Evolutionary conservation across 176 grass and related monocot genomes (phyloP), one percentile per base, ranked within the genome.

Genomic region (Thalia dealbata): DNA sequence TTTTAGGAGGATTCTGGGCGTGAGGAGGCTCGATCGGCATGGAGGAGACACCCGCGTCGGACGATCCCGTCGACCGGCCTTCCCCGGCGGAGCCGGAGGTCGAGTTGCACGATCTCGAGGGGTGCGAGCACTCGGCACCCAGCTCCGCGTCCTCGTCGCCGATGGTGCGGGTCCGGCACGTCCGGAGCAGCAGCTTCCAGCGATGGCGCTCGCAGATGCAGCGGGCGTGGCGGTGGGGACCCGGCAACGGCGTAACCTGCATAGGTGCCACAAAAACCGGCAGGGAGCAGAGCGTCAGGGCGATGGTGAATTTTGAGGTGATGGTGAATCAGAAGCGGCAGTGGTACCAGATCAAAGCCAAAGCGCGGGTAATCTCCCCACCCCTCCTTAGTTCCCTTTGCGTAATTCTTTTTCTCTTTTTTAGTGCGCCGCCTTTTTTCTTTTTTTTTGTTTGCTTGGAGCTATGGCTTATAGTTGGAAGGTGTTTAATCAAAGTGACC

Each of bases 321-420:
- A 93, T 99, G 95, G 87, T 90, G n/a, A 91, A 99, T 77, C 87
- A 93, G 76, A 91, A 99, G 74, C 81, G 95, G 79, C 82, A 91
- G 79, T 91, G 95, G 87, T 99, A 90, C 79, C 87, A 85, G 72
- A 84, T 91, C 72, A 80, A 93, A 29, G 82, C 95, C 27, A 93
- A 91, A 85, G 55, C 81, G 7, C 74, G 67, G 95, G 87, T 99
- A 83, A n/a, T n/a, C n/a, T 22, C 3, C 23, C 23, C 38, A 7
- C 23, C 6, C 25, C 23, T 8, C 19, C 45, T 15, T 11, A 61
- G 10, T 50, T 66, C 67, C 19, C 59, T 64, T 69, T n/a, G 75
- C 64, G 16, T 67, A 28, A 63, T 21, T 32, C 23, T 22, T 64
- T 79, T 24, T 70, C 32, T 1, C 4, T 38, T 38, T 38, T 38